These are phyloP conservation scores for Paraconiothyrium sp. DNA, from an alignment of 2,329 filamentous ascomycete species.

Conservation along the genomic window DNA sequence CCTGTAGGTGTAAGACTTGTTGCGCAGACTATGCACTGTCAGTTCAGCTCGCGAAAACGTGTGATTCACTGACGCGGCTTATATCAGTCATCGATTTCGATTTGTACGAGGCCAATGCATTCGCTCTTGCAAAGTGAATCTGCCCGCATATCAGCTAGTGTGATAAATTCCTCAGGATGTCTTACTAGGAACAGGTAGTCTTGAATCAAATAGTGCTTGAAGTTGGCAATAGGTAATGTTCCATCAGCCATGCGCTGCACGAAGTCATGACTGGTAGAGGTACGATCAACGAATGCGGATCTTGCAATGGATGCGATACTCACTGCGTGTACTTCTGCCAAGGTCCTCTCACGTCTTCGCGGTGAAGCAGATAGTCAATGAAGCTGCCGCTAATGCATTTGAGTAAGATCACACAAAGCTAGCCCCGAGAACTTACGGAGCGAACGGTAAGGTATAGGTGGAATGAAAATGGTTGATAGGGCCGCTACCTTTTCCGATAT, in stretches of 20 bases:
- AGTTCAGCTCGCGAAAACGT: background rate
- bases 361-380: slow-evolving; percentile 80
- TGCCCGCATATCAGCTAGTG: slow-evolving; percentile 48
- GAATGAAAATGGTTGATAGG: slow-evolving; percentile 85
- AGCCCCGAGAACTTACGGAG: slow-evolving; percentile 59
- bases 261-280: slow-evolving; percentile 70
- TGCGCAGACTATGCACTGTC: slow-evolving; percentile 64
- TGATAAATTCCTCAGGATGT: background rate
- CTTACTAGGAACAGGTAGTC: slow-evolving; percentile 88
- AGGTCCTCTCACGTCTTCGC: slow-evolving; percentile 74
- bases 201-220: slow-evolving; percentile 89
- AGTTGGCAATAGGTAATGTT: slow-evolving; percentile 76
- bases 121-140: slow-evolving; percentile 88
- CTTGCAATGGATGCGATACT: background rate
- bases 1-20: slow-evolving; percentile 79
- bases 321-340: slow-evolving; percentile 78
- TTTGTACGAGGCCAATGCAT: slow-evolving; percentile 87
- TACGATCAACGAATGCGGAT: background rate
- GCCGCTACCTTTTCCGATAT: slow-evolving; percentile 72
- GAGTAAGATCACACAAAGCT: slow-evolving; percentile 11
- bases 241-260: slow-evolving; percentile 80
- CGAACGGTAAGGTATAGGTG: slow-evolving; percentile 72
- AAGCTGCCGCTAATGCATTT: slow-evolving; percentile 68
- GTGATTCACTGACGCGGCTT: slow-evolving; percentile 62
- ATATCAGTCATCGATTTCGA: slow-evolving; percentile 78